A percentile compares a stretch with the other conserved stretches of the same genome.
Evolutionary conservation across 1,284 basidiomycete species (phyloP).

Genomic region (Ustilago crameri): DNA sequence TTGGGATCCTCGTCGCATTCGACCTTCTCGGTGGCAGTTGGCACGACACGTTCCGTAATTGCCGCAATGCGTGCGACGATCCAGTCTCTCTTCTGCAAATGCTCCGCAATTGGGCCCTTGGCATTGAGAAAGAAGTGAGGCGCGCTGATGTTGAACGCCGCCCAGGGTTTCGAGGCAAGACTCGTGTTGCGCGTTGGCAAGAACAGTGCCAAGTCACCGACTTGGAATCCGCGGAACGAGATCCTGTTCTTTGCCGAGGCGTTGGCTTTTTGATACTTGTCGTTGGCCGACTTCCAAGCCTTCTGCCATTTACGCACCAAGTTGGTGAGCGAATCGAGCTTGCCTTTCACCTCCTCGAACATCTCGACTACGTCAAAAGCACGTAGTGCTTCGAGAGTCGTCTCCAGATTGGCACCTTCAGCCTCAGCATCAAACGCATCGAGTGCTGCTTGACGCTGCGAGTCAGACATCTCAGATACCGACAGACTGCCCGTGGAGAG

Average conservation of each 20-base stretch:
- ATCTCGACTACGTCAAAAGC: conserved; percentile 78
- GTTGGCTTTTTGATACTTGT: conserved; percentile 76
- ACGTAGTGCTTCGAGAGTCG: conserved; percentile 72
- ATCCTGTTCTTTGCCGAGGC: conserved; percentile 70
- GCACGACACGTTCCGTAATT: conserved; percentile 80
- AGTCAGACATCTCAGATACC: conserved; percentile 43
- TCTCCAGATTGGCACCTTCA: conserved; percentile 36
- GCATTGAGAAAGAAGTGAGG: conserved; percentile 96
- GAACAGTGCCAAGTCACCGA: conserved; percentile 86
- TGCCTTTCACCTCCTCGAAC: conserved; percentile 83
- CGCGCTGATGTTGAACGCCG: conserved; percentile 75
- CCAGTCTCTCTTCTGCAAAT: conserved; percentile 77
- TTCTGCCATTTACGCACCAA: conserved; percentile 96
- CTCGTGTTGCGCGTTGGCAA: conserved; percentile 92
- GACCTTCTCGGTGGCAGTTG: conserved; percentile 10
- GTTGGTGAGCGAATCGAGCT: conserved; percentile 73
- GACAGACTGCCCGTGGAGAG: conserved; percentile 39
- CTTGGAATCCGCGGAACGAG: conserved; percentile 59
- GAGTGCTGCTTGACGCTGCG: conserved; percentile 46
- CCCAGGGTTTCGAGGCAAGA: conserved; percentile 51
- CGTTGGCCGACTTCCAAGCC: conserved; percentile 78
- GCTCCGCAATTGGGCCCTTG: conserved; percentile 77
- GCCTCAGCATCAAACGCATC: conserved; percentile 51
- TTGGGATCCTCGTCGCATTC: conserved; percentile 45
- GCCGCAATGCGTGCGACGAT: conserved; percentile 90